Evolutionary conservation across 2,329 filamentous ascomycete genomes (phyloP).

Genomic region (Fusarium odoratissimum): DNA sequence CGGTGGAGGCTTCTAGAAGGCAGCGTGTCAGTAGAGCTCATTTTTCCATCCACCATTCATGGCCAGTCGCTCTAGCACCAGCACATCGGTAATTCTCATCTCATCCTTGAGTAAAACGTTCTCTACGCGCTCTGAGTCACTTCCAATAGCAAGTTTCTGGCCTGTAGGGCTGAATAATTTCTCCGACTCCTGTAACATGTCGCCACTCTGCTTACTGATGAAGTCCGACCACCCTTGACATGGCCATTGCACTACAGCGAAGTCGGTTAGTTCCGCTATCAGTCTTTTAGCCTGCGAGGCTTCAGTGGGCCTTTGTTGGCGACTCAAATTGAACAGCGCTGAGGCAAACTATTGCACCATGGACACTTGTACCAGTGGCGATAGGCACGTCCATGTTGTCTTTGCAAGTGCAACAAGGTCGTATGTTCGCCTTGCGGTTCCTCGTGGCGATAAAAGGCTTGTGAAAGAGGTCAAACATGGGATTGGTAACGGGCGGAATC

Average conservation of each 20-base stretch:
- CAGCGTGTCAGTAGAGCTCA: neutral
- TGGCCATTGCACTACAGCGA: neutral
- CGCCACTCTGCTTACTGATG: neutral
- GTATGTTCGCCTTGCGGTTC: too few species aligned
- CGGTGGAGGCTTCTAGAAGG: neutral
- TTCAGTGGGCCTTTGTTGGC: neutral
- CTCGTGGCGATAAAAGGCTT: neutral
- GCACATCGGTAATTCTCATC: neutral
- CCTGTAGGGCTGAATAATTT: neutral
- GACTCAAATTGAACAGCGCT: neutral
- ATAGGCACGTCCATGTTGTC: neutral
- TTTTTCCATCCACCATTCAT: neutral
- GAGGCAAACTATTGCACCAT: neutral
- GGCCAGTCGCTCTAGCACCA: neutral
- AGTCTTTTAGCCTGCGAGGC: neutral
- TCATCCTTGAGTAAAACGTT: neutral
- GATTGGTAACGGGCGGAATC: too few species aligned
- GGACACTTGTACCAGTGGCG: neutral
- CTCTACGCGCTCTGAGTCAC: neutral
- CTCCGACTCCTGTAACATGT: neutral
- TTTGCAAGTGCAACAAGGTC: neutral
- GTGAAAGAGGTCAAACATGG: accelerated
- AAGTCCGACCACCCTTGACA: neutral
- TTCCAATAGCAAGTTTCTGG: neutral
- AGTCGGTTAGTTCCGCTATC: neutral